phyloP scores from a whole-genome alignment of 2,329 filamentous ascomycete species.

The Cadophora sp. region DNA sequence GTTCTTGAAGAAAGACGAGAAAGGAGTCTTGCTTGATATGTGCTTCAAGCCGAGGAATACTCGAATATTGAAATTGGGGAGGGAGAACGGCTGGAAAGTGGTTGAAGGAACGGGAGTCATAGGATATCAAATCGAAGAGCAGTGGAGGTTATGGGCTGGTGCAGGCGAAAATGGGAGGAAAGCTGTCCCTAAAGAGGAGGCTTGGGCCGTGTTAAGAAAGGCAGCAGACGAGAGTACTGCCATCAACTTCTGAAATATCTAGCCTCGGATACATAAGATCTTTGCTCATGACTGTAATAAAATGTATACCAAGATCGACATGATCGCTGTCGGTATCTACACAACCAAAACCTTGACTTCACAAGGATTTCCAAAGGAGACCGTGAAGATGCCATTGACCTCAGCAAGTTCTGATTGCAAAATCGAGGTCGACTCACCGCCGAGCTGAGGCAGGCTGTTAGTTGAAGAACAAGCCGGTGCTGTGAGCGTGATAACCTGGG shows the following conservation, averaged over 20 bases:
- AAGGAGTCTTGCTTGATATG: conserved; percentile 80
- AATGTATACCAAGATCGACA: no score
- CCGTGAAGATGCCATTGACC: no score
- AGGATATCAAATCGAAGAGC: conserved; percentile 49
- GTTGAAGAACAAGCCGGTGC: no score
- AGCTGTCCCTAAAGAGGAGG: conserved; percentile 40
- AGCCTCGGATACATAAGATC: not conserved
- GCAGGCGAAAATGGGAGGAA: conserved; percentile 38
- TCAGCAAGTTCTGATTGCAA: no score
- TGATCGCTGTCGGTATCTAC: no score
- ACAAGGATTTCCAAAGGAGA: no score
- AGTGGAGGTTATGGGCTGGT: conserved; percentile 49
- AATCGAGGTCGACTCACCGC: no score
- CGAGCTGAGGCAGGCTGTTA: no score
- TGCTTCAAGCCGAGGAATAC: conserved; percentile 80
- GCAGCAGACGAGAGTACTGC: conserved; percentile 45
- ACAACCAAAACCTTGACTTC: no score
- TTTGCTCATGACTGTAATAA: no score
- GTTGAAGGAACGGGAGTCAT: conserved; percentile 51
- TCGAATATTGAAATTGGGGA: conserved; percentile 65
- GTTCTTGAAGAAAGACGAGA: conserved; percentile 51
- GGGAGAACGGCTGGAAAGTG: conserved; percentile 56
- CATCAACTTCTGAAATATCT: conserved; percentile 42
- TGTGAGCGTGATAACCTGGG: no score
- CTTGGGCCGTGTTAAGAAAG: conserved; percentile 44